Conservation (phyloP, 768 basidiomycete species). For the Psilocybe cubensis region DNA sequence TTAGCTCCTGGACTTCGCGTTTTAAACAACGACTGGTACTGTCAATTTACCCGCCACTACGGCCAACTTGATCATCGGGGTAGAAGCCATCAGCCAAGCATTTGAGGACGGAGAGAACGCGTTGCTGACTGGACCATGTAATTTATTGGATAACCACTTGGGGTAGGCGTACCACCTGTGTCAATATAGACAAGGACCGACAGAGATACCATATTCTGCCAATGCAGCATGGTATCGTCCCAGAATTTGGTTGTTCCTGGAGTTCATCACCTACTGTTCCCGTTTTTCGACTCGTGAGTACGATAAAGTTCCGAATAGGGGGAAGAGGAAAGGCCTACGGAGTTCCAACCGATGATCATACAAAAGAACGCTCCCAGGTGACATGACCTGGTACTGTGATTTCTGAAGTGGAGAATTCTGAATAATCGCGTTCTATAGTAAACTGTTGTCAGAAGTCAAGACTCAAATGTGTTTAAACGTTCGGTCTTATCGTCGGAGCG, state of each 20-base stretch:
- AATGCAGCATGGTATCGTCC: neutral
- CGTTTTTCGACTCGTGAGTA: neutral
- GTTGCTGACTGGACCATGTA: neutral
- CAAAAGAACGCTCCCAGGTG: neutral
- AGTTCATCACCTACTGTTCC: neutral
- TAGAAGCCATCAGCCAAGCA: neutral
- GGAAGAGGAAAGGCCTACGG: neutral
- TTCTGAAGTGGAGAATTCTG: neutral
- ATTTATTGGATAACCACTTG: neutral
- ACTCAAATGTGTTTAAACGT: no score
- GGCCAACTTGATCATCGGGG: neutral
- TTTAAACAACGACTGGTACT: neutral
- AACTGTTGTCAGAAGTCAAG: no score
- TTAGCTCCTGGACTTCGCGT: neutral
- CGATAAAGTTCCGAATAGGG: neutral
- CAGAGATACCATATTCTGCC: neutral
- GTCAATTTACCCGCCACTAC: constrained; percentile 6
- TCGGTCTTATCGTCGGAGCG: no score
- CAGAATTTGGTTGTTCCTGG: neutral
- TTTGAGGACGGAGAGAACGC: neutral
- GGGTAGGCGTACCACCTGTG: neutral
- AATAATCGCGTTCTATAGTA: neutral
- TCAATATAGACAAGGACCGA: neutral
- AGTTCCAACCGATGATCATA: neutral
- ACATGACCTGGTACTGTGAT: neutral